These are phyloP conservation scores for Leccinum truebloodii DNA, from an alignment of 768 basidiomycete species.

Conservation along the genomic window DNA sequence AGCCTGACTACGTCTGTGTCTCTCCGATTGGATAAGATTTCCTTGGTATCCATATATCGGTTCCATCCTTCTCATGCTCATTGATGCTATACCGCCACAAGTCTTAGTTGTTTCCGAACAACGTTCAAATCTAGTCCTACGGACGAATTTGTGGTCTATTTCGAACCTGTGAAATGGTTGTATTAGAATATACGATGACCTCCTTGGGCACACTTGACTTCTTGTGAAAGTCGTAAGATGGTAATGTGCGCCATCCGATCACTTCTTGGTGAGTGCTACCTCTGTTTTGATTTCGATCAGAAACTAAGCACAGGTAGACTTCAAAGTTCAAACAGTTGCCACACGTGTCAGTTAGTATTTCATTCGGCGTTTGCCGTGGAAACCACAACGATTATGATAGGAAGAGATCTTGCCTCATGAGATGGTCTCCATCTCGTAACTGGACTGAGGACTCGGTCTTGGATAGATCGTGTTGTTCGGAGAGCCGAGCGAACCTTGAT, in stretches of 20 bases:
- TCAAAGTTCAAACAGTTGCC: neutral
- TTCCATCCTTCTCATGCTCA: neutral
- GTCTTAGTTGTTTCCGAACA: neutral
- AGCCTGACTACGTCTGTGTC: neutral
- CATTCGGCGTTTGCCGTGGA: neutral
- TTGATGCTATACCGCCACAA: neutral
- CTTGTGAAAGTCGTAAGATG: neutral
- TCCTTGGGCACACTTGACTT: neutral
- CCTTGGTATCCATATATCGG: too few species aligned
- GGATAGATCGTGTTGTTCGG: neutral
- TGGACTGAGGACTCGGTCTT: neutral
- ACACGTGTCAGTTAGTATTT: neutral
- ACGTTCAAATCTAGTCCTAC: neutral
- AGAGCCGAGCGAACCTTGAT: neutral
- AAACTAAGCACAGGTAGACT: neutral
- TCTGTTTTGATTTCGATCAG: neutral
- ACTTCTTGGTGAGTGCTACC: neutral
- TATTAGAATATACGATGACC: neutral
- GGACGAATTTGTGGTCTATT: neutral
- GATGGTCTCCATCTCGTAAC: neutral
- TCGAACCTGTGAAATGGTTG: neutral
- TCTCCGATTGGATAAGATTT: neutral
- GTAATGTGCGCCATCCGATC: neutral
- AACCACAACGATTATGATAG: neutral
- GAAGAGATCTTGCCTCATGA: neutral